Conservation (phyloP, 805 yeast genomes). For the Monosporozyma servazzii region DNA sequence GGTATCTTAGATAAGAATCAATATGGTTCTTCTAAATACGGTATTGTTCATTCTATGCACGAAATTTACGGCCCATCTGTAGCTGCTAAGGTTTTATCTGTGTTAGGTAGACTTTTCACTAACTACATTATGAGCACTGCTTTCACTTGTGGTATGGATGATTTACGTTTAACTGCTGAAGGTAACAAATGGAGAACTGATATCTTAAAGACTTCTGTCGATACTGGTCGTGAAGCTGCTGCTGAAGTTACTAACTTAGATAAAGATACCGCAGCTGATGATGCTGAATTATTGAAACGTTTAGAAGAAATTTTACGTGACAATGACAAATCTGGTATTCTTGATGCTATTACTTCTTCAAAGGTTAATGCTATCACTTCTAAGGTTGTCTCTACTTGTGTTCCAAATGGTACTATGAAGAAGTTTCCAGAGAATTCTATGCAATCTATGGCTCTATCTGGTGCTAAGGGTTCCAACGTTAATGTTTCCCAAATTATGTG, state of each 20-base stretch:
- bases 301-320: conserved; percentile 93
- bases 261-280: conserved; percentile 38
- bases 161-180: conserved; percentile 78
- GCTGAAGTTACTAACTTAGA: conserved; percentile 85
- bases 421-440: conserved; percentile 90
- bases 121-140: conserved; percentile 87
- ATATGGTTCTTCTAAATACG: conserved; percentile 96
- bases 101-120: conserved; percentile 91
- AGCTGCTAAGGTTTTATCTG: conserved; percentile 84
- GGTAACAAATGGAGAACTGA: conserved; percentile 88
- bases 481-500: conserved; percentile 99
- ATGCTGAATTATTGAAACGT: conserved; percentile 75
- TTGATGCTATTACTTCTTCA: conserved; percentile 92
- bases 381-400: conserved; percentile 88
- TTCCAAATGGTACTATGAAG: conserved; percentile 94
- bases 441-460: conserved; percentile 99
- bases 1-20: conserved; percentile 97
- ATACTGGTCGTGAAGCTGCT: conserved; percentile 86
- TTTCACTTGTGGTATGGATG: conserved; percentile 99
- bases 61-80: conserved; percentile 88
- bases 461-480: conserved; percentile 98
- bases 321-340: conserved; percentile 79
- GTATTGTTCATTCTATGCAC: conserved; percentile 91
- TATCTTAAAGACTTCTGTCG: conserved; percentile 65
- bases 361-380: conserved; percentile 88